A percentile compares a stretch with the other conserved stretches of the same genome.
phyloP scores from a whole-genome alignment of 2,329 filamentous ascomycete genomes.

The Aciculosporium take region DNA sequence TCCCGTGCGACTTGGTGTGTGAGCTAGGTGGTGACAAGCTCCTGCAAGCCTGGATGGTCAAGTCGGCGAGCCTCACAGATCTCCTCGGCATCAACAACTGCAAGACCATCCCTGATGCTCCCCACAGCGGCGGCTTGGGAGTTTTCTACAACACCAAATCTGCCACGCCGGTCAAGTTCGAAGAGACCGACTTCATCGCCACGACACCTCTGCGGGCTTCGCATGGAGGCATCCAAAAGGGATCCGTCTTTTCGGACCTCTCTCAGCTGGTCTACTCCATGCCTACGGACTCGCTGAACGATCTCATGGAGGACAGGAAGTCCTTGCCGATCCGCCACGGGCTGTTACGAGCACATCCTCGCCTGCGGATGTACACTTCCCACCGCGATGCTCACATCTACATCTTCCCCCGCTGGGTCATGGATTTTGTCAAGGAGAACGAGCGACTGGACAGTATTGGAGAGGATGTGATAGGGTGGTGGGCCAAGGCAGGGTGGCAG shows the following conservation, averaged over 20 bases:
- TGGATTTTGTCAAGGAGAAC: constrained; percentile 69
- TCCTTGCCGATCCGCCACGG: constrained; percentile 61
- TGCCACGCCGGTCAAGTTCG: constrained; percentile 65
- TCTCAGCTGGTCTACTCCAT: constrained; percentile 75
- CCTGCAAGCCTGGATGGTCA: constrained; percentile 84
- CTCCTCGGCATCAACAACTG: constrained; percentile 35
- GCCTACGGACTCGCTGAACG: constrained; percentile 78
- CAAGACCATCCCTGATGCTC: constrained; percentile 22
- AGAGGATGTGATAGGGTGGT: constrained; percentile 87
- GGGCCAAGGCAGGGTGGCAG: constrained; percentile 92
- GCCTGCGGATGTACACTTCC: constrained; percentile 65
- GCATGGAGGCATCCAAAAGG: constrained; percentile 29
- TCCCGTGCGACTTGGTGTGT: constrained; percentile 89
- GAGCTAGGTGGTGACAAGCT: constrained; percentile 73
- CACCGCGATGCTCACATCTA: constrained; percentile 91
- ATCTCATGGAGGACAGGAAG: constrained; percentile 63
- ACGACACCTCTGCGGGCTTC: constrained; percentile 52
- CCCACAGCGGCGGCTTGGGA: constrained; percentile 62
- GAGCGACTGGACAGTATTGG: constrained; percentile 75
- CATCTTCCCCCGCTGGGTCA: constrained; percentile 81
- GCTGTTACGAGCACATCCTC: constrained; percentile 59
- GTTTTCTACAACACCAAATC: constrained; percentile 83
- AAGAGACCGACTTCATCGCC: constrained; percentile 86
- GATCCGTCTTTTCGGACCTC: constrained; percentile 51
- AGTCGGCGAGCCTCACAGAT: constrained; percentile 54